Evolutionary conservation across 116 monocot species (phyloP).

Genomic region (Iris pallida): DNA sequence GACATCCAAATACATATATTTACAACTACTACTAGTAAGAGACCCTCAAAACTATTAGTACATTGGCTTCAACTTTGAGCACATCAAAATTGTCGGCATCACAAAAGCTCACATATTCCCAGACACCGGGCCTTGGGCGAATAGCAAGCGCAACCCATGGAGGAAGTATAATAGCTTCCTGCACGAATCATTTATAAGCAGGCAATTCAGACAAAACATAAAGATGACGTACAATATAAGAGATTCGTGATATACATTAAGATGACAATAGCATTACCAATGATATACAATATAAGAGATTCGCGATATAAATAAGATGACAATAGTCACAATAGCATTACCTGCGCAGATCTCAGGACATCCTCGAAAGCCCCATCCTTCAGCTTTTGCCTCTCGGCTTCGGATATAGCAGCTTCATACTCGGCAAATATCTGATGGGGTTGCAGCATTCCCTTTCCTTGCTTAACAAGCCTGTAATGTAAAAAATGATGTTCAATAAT

Average conservation of each 20-base stretch:
- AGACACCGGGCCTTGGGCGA: constrained; percentile 51
- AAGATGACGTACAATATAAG: too few species aligned
- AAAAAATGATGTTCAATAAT: too few species aligned
- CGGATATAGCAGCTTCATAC: constrained; percentile 28
- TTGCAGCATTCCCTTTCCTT: constrained; percentile 52
- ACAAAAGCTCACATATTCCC: constrained; percentile 51
- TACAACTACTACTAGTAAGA: too few species aligned
- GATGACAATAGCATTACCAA: constrained; percentile 18
- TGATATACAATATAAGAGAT: constrained; percentile 41
- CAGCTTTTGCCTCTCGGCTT: constrained; percentile 18
- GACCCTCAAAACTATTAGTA: too few species aligned
- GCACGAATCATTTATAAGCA: constrained; percentile 1
- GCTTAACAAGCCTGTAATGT: constrained; percentile 37
- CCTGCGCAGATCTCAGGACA: constrained; percentile 42
- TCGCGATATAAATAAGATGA: too few species aligned
- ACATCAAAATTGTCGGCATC: too few species aligned
- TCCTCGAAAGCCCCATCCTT: constrained; percentile 30
- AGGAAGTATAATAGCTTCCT: constrained; percentile 68
- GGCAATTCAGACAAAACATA: too few species aligned
- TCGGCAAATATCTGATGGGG: constrained; percentile 37
- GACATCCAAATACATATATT: too few species aligned
- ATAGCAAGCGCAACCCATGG: constrained; percentile 46
- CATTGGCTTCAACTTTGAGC: too few species aligned
- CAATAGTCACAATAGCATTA: not conserved
- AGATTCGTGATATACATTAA: not conserved